Base-by-base conservation (phyloP, 2,329 filamentous ascomycete species). In the Claviceps maximensis region DNA sequence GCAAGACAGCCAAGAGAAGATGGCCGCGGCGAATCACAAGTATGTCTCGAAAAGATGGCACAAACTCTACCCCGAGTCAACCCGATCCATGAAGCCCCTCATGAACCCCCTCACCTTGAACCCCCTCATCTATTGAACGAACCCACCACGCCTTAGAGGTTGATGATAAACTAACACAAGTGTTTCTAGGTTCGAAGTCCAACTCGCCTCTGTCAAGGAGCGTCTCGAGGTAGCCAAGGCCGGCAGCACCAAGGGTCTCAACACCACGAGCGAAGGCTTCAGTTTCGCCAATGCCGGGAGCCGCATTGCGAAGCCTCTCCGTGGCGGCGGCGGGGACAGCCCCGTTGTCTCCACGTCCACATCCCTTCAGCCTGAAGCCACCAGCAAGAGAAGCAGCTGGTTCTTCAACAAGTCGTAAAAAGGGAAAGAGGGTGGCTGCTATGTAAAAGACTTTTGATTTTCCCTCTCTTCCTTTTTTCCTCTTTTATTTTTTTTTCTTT, bases 1-100 rank as follows among this genome's bases (percentile, higher is more conserved):
- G 62, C 89, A 95, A 69, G 93, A 98, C 69, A 95, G 89, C 65
- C 93, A 98, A 73, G 93, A 98, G 76, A 98, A 98, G 75, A 80
- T 98, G 67, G 95, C 91, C 33, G 86, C 91, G 56, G 90, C 93
- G 42, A 98, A 96, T 69, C 91, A 97, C 73, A 87, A 94, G 93
- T 96, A 83, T 62, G 84, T 78, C 33, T 52, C 17, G 53, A 4
- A 17, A 15, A 12, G 40, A 23, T 9, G 19, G 7, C 52, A 19
- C 54, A n/a, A 17, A 15, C n/a, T 13, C 4, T 36, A 38, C 44
- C n/a, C n/a, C n/a, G n/a, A n/a, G n/a, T n/a, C 8, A 4, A 29
- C 27, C 27, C 27, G 27, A 29, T 8, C 27, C 27, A 29, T 29
- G 27, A n/a, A n/a, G n/a, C n/a, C n/a, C n/a, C n/a, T n/a, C n/a